Evolutionary conservation across 768 basidiomycete genomes (phyloP).

Genomic region (Suillus ampliporus): DNA sequence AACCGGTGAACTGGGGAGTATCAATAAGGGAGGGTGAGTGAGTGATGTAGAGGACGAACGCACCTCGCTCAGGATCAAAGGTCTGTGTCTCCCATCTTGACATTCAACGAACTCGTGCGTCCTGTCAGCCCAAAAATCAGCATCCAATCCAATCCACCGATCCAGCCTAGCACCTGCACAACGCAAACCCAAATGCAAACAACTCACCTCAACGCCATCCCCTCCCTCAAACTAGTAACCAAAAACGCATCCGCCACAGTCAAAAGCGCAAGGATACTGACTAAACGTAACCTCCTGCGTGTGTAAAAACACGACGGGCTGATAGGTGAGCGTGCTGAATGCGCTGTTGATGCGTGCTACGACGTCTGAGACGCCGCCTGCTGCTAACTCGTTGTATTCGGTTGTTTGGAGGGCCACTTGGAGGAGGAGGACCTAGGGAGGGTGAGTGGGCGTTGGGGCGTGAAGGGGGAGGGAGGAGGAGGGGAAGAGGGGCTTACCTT

Average conservation of each 20-base stretch:
- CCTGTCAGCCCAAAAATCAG: constrained; percentile 22
- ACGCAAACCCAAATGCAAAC: neutral
- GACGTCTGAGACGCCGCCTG: constrained; percentile 67
- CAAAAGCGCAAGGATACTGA: constrained; percentile 82
- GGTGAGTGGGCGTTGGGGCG: neutral
- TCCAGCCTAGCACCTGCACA: neutral
- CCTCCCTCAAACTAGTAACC: constrained; percentile 83
- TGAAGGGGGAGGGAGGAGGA: neutral
- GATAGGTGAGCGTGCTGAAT: constrained; percentile 86
- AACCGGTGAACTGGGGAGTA: constrained; percentile 73
- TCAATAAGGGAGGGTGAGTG: constrained; percentile 6
- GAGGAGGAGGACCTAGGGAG: constrained; percentile 70
- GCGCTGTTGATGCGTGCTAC: constrained; percentile 83
- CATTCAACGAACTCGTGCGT: constrained; percentile 88
- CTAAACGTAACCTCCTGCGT: constrained; percentile 85
- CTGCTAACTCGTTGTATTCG: constrained; percentile 70
- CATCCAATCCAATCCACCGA: neutral
- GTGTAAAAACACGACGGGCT: constrained; percentile 86
- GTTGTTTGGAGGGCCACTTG: constrained; percentile 89
- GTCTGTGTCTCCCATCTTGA: constrained; percentile 70
- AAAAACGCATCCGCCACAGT: constrained; percentile 87
- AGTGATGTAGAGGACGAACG: constrained; percentile 35
- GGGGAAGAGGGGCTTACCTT: constrained; percentile 50
- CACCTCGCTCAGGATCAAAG: constrained; percentile 83
- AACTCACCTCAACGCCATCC: constrained; percentile 73